A percentile compares a stretch with the other conserved stretches of the same genome.
Evolutionary conservation across 352 stramenopile species (phyloP).

Genomic region (Phytophthora quininea): DNA sequence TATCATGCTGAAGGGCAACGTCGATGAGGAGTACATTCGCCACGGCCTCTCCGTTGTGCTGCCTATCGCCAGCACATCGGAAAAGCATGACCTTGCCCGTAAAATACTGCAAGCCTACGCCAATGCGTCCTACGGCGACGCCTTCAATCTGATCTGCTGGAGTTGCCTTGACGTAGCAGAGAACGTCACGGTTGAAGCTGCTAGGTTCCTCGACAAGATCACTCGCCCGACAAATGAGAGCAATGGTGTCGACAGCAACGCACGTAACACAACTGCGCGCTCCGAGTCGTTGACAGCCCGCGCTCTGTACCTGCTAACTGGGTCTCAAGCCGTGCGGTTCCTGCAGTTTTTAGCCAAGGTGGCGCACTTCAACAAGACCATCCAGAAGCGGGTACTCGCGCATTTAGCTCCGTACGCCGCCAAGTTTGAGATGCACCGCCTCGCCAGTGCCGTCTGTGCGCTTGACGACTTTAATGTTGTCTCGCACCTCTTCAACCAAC

Average conservation of each 20-base stretch:
- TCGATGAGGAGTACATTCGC: conserved; percentile 67
- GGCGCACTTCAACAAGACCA: conserved; percentile 60
- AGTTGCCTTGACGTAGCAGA: conserved; percentile 74
- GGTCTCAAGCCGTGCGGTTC: conserved; percentile 56
- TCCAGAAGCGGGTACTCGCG: conserved; percentile 52
- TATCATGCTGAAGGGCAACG: conserved; percentile 50
- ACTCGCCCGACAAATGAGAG: conserved; percentile 29
- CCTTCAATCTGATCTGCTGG: conserved; percentile 69
- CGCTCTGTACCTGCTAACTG: conserved; percentile 66
- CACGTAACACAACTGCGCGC: too few relatives aligned
- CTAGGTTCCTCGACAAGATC: conserved; percentile 63
- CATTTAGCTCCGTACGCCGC: conserved; percentile 52
- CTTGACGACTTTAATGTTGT: conserved; percentile 51
- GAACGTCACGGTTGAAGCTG: conserved; percentile 69
- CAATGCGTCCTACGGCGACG: conserved; percentile 56
- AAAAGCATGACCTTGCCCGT: conserved; percentile 58
- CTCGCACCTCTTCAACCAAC: conserved; percentile 41
- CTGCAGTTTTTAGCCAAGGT: conserved; percentile 76
- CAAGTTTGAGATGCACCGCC: conserved; percentile 53
- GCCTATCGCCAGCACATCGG: conserved; percentile 56
- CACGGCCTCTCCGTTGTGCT: conserved; percentile 65
- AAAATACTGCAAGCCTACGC: conserved; percentile 64
- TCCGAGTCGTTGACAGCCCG: conserved; percentile 32
- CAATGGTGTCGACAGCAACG: not conserved
- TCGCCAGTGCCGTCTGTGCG: conserved; percentile 51